These are phyloP conservation scores for Sporothrix pseudoabietina DNA, from an alignment of 2,329 filamentous ascomycete genomes.

Conservation along the genomic window DNA sequence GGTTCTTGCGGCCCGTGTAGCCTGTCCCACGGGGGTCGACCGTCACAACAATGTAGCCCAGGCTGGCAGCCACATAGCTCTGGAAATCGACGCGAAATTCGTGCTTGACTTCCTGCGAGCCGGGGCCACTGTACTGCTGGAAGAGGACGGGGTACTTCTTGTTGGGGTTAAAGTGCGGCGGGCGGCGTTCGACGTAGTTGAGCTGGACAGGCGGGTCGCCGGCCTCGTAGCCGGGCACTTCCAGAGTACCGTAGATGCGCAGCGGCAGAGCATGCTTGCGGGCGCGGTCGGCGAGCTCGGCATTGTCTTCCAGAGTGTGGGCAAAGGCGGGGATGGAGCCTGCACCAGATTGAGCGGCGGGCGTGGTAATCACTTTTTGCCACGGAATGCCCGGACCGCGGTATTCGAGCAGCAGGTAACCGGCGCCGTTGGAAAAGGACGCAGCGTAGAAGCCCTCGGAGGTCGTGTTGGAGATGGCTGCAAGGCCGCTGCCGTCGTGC, in stretches of 20 bases:
- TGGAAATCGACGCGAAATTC: conserved; percentile 86
- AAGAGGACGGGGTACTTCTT: conserved; percentile 94
- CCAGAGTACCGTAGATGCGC: conserved; percentile 78
- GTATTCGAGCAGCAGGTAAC: conserved; percentile 84
- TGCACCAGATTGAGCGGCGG: conserved; percentile 53
- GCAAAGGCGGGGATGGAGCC: conserved; percentile 56
- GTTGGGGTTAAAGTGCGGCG: conserved; percentile 80
- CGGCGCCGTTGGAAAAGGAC: conserved; percentile 80
- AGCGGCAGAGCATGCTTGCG: conserved; percentile 79
- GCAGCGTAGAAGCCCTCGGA: conserved; percentile 76
- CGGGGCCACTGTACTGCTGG: conserved; percentile 90
- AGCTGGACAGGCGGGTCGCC: conserved; percentile 53
- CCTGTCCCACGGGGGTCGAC: conserved; percentile 93
- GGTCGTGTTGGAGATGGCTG: conserved; percentile 71
- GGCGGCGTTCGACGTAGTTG: conserved; percentile 79
- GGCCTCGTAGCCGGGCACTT: conserved; percentile 65
- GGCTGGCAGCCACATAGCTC: conserved; percentile 77
- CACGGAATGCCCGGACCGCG: conserved; percentile 82
- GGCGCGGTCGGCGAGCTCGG: conserved; percentile 66
- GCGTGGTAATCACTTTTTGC: conserved; percentile 87
- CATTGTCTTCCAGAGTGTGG: conserved; percentile 77
- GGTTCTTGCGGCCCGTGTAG: conserved; percentile 79
- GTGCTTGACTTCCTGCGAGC: conserved; percentile 85
- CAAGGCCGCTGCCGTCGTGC: conserved; percentile 73
- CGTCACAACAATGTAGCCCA: conserved; percentile 93